phyloP scores from a whole-genome alignment of 495 filamentous ascomycete genomes.

The Penicillium simplicissimum region DNA sequence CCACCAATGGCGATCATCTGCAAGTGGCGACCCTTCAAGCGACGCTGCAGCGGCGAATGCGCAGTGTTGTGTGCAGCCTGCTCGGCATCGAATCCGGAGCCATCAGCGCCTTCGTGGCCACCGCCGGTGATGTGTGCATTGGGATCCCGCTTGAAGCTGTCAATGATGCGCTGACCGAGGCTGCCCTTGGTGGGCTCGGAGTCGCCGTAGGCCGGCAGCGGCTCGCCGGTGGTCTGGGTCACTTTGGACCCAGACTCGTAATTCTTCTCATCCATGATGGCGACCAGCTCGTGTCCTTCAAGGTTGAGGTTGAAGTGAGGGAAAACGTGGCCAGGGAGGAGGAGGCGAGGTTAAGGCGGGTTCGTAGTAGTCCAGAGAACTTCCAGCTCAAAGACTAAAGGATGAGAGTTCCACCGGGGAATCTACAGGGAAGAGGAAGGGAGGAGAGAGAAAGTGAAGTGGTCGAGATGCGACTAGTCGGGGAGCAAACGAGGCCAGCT shows the following conservation, averaged over 20 bases:
- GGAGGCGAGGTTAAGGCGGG: background rate
- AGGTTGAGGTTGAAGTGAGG: background rate
- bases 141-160: slow-evolving; percentile 84
- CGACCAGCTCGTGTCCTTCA: background rate
- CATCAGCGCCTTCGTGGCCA: slow-evolving; percentile 54
- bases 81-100: slow-evolving; percentile 71
- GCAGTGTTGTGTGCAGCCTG: slow-evolving; percentile 74
- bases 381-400: background rate
- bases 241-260: slow-evolving; percentile 30
- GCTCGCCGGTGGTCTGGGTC: slow-evolving; percentile 26
- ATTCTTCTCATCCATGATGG: slow-evolving; percentile 43
- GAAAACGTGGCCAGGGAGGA: background rate
- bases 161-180: slow-evolving; percentile 55
- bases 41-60: slow-evolving; percentile 70
- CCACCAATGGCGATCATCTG: slow-evolving; percentile 98
- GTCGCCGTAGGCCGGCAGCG: slow-evolving; percentile 43
- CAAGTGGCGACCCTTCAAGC: slow-evolving; percentile 80
- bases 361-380: background rate
- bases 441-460: background rate
- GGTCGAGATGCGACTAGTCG: background rate
- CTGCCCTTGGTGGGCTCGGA: slow-evolving; percentile 29
- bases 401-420: background rate
- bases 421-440: background rate
- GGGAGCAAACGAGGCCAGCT: background rate
- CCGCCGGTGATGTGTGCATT: slow-evolving; percentile 60